Evolutionary conservation across 2,329 filamentous ascomycete genomes (phyloP).

Genomic region (Pleomassaria siparia): DNA sequence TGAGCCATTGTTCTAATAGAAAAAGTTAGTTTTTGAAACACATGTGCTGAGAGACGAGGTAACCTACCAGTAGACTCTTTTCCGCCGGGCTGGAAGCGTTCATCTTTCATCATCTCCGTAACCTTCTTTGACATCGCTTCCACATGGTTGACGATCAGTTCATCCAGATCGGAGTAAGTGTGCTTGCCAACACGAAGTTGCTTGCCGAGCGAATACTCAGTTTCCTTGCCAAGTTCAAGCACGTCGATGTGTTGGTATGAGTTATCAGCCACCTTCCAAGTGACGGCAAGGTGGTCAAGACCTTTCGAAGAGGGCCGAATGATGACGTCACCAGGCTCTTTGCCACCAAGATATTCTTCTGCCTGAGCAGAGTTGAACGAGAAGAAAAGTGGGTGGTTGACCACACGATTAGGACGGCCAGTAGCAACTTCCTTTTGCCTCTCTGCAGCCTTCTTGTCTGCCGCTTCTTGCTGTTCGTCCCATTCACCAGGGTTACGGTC

Average conservation of each 20-base stretch:
- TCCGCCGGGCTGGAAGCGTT: slow-evolving; percentile 86
- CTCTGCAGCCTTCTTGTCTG: slow-evolving; percentile 75
- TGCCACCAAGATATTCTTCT: slow-evolving; percentile 87
- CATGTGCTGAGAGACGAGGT: not conserved
- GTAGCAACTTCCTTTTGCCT: slow-evolving; percentile 84
- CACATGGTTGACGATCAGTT: slow-evolving; percentile 94
- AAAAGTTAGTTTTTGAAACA: slow-evolving; percentile 13
- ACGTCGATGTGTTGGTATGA: slow-evolving; percentile 99
- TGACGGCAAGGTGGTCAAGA: slow-evolving; percentile 90
- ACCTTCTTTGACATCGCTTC: slow-evolving; percentile 98
- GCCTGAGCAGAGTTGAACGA: slow-evolving; percentile 91
- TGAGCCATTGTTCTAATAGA: slow-evolving; percentile 90
- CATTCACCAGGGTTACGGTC: slow-evolving; percentile 80
- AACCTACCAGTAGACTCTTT: slow-evolving; percentile 80
- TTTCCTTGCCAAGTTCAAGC: slow-evolving; percentile 93
- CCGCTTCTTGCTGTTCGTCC: slow-evolving; percentile 79
- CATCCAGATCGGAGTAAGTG: slow-evolving; percentile 93
- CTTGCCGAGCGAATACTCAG: slow-evolving; percentile 89
- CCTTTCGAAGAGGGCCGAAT: slow-evolving; percentile 95
- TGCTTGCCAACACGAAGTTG: slow-evolving; percentile 86
- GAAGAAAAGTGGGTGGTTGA: slow-evolving; percentile 96
- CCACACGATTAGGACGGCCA: slow-evolving; percentile 86
- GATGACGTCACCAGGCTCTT: slow-evolving; percentile 84
- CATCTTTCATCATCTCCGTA: slow-evolving; percentile 90
- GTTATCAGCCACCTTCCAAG: slow-evolving; percentile 95